phyloP scores from a whole-genome alignment of 2,329 filamentous ascomycete genomes.

The Paecilomyces fulvus region DNA sequence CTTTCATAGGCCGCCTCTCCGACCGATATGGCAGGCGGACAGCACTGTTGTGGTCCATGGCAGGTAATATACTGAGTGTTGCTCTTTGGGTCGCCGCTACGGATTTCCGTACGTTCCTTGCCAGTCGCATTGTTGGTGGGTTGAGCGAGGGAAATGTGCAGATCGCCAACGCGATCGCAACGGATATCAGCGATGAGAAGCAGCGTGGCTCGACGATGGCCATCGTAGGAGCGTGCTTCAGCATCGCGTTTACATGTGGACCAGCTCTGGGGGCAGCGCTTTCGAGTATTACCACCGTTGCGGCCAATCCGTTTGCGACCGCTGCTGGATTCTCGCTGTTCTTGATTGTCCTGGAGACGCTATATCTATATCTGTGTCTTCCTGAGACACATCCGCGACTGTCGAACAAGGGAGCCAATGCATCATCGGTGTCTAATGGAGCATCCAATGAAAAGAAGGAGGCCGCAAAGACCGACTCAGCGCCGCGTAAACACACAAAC shows the following conservation, averaged over 20 bases:
- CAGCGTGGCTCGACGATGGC: slow-evolving; percentile 90
- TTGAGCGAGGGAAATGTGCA: slow-evolving; percentile 96
- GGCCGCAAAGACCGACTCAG: slow-evolving; percentile 10
- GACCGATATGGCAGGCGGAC: slow-evolving; percentile 81
- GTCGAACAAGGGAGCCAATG: slow-evolving; percentile 23
- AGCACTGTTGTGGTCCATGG: slow-evolving; percentile 84
- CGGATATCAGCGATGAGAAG: slow-evolving; percentile 82
- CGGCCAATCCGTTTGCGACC: slow-evolving; percentile 86
- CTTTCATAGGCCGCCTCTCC: slow-evolving; percentile 79
- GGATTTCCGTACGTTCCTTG: slow-evolving; percentile 91
- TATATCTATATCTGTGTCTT: slow-evolving; percentile 74
- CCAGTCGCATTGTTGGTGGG: slow-evolving; percentile 85
- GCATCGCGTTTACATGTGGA: slow-evolving; percentile 92
- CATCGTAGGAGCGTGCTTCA: slow-evolving; percentile 91
- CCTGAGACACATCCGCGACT: slow-evolving; percentile 72
- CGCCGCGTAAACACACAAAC: slow-evolving; percentile 57
- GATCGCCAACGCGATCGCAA: slow-evolving; percentile 89
- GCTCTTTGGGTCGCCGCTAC: slow-evolving; percentile 88
- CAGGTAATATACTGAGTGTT: slow-evolving; percentile 85
- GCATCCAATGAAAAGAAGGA: slow-evolving; percentile 7
- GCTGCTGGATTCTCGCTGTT: slow-evolving; percentile 81
- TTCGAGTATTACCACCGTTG: slow-evolving; percentile 65
- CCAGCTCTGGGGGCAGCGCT: slow-evolving; percentile 85
- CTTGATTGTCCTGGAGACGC: slow-evolving; percentile 76
- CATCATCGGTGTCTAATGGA: slow-evolving; percentile 14